Evolutionary conservation across 1,284 basidiomycete species (phyloP).

Genomic region (Malassezia arunalokei): DNA sequence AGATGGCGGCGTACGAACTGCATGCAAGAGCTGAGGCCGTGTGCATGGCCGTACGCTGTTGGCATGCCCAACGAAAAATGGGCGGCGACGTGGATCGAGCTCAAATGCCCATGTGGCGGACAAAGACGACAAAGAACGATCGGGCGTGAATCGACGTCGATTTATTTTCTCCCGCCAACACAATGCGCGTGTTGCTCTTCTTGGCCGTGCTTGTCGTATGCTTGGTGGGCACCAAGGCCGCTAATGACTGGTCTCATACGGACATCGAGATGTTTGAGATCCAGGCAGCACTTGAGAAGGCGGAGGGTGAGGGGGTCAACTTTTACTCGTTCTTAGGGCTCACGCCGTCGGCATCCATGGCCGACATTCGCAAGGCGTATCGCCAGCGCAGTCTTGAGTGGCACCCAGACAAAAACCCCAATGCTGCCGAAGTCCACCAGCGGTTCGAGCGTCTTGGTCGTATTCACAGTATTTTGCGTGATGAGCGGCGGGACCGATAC

Average conservation of each 20-base stretch:
- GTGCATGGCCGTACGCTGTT: too few species aligned
- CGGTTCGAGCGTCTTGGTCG: conserved; percentile 40
- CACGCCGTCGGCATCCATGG: conserved; percentile 14
- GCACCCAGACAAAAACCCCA: conserved; percentile 41
- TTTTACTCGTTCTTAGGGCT: conserved; percentile 40
- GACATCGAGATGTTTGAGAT: conserved; percentile 41
- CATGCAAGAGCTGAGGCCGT: background rate
- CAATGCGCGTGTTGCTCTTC: conserved; percentile 2
- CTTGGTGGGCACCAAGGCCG: conserved; percentile 1
- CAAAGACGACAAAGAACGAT: too few species aligned
- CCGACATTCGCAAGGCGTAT: conserved; percentile 38
- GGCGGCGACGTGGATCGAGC: too few species aligned
- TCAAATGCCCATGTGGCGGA: too few species aligned
- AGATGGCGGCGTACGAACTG: conserved; percentile 3
- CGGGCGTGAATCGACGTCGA: too few species aligned
- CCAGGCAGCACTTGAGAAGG: conserved; percentile 31
- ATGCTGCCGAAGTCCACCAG: conserved; percentile 23
- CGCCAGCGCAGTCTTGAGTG: conserved; percentile 35
- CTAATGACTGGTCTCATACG: conserved; percentile 30
- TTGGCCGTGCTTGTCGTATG: conserved; percentile 7
- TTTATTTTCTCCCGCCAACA: background rate
- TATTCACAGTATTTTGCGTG: conserved; percentile 41
- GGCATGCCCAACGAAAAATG: too few species aligned
- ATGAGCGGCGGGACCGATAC: conserved; percentile 40
- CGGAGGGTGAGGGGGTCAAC: conserved; percentile 26